Evolutionary conservation across 2,329 filamentous ascomycete species (phyloP).

Genomic region (Beauveria sp.): DNA sequence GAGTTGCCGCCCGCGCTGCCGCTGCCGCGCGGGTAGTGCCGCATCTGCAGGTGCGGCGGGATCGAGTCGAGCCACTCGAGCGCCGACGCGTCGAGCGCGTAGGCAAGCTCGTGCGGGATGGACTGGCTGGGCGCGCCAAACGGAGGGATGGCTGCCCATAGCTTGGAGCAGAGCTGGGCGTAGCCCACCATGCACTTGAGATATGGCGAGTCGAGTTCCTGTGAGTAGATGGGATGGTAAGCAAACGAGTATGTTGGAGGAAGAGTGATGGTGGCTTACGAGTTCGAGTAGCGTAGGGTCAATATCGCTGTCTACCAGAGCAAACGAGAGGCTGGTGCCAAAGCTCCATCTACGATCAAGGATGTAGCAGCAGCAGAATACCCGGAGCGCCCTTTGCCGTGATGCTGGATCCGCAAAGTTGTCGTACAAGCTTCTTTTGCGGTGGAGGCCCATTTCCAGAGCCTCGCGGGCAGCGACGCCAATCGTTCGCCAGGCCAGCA

Average conservation of each 20-base stretch:
- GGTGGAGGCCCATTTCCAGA: slow-evolving; percentile 41
- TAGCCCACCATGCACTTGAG: slow-evolving; percentile 41
- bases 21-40: slow-evolving; percentile 29
- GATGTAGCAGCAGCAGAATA: slow-evolving; percentile 45
- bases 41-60: slow-evolving; percentile 30
- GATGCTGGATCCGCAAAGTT: slow-evolving; percentile 26
- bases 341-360: slow-evolving; percentile 46
- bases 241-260: background rate
- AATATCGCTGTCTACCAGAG: slow-evolving; percentile 40
- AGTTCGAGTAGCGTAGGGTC: slow-evolving; percentile 39
- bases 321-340: slow-evolving; percentile 41
- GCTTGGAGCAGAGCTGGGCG: slow-evolving; percentile 35
- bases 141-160: slow-evolving; percentile 36
- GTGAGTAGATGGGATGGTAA: background rate
- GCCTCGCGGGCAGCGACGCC: slow-evolving; percentile 37
- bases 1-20: slow-evolving; percentile 16
- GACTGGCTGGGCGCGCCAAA: slow-evolving; percentile 26
- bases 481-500: slow-evolving; percentile 40
- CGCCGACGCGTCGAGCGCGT: slow-evolving; percentile 33
- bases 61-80: slow-evolving; percentile 39
- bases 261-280: slow-evolving; percentile 15
- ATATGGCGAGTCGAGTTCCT: slow-evolving; percentile 28
- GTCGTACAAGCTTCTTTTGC: slow-evolving; percentile 33
- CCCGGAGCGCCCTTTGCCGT: slow-evolving; percentile 24
- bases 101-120: slow-evolving; percentile 30